A percentile compares a stretch with the other conserved stretches of the same genome.
Conservation (phyloP, 768 basidiomycete species). For the Trametes cubensis region DNA sequence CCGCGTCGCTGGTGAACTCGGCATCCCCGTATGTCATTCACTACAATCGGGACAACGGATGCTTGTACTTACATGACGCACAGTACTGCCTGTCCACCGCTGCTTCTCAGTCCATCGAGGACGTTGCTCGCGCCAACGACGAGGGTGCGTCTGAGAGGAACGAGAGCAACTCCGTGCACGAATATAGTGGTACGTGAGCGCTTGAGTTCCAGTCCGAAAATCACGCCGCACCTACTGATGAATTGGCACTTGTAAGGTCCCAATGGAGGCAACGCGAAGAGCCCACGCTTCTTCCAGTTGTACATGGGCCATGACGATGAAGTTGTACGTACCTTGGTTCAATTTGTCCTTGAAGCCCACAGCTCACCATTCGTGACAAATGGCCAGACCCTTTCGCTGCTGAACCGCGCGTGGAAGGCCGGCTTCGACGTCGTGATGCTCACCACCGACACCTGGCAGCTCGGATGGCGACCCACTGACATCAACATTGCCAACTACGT, state of each 20-base stretch:
- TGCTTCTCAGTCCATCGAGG: slow-evolving; percentile 51
- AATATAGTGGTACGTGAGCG: slow-evolving; percentile 32
- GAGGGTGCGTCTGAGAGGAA: slow-evolving; percentile 41
- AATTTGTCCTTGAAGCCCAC: not conserved
- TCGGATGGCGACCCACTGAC: slow-evolving; percentile 52
- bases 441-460: slow-evolving; percentile 54
- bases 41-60: slow-evolving; percentile 11
- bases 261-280: slow-evolving; percentile 39
- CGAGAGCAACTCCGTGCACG: slow-evolving; percentile 42
- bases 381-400: slow-evolving; percentile 45
- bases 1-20: slow-evolving; percentile 51
- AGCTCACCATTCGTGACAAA: not conserved
- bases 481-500: slow-evolving; percentile 54
- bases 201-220: not conserved
- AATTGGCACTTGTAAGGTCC: slow-evolving; percentile 17
- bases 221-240: not conserved
- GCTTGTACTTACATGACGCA: not conserved
- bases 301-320: slow-evolving; percentile 60
- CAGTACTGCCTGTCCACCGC: slow-evolving; percentile 57
- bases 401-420: slow-evolving; percentile 48
- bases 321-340: slow-evolving; percentile 35
- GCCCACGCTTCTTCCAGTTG: slow-evolving; percentile 56
- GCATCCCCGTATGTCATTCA: slow-evolving; percentile 38
- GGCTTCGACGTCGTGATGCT: slow-evolving; percentile 53
- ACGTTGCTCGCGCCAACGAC: slow-evolving; percentile 52